Evolutionary conservation across 1,284 basidiomycete genomes (phyloP).

Genomic region (Rhodotorula sp.): DNA sequence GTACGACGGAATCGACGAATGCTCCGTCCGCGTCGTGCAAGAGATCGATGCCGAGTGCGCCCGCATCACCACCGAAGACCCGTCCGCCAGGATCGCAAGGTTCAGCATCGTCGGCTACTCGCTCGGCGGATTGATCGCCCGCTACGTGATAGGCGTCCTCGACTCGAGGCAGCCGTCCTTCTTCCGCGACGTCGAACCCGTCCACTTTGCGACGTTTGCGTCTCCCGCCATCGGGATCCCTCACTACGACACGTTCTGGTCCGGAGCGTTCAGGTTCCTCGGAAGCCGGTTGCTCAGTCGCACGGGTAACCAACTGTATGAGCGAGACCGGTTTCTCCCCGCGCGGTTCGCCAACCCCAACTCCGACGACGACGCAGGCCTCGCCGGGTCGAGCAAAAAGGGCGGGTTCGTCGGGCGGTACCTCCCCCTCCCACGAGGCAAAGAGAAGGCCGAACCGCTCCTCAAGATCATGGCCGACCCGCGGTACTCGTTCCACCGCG

Average conservation of each 20-base stretch:
- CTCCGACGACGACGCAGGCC: slow-evolving; percentile 3
- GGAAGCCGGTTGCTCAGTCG: slow-evolving; percentile 75
- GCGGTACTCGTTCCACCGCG: slow-evolving; percentile 73
- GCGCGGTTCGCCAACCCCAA: slow-evolving; percentile 49
- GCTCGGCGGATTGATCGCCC: slow-evolving; percentile 73
- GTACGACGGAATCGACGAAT: slow-evolving; percentile 69
- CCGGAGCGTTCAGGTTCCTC: slow-evolving; percentile 59
- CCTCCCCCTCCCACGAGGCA: neutral
- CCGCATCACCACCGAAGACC: slow-evolving; percentile 52
- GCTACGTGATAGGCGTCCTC: slow-evolving; percentile 73
- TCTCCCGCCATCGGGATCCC: slow-evolving; percentile 71
- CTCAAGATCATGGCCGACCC: slow-evolving; percentile 84
- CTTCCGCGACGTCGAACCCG: slow-evolving; percentile 65
- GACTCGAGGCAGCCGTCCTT: slow-evolving; percentile 61
- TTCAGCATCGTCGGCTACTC: slow-evolving; percentile 77
- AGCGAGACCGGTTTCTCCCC: slow-evolving; percentile 63
- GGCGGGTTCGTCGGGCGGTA: slow-evolving; percentile 1
- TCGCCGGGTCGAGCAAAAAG: neutral
- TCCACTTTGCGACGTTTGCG: slow-evolving; percentile 78
- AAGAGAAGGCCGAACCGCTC: slow-evolving; percentile 63
- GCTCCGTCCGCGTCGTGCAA: slow-evolving; percentile 65
- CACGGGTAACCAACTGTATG: slow-evolving; percentile 79
- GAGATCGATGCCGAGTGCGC: slow-evolving; percentile 57
- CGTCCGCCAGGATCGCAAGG: slow-evolving; percentile 58
- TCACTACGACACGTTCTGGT: slow-evolving; percentile 59